Conservation (phyloP, 225 moss, liverwort and hornwort species). For the Ulota crispa region DNA sequence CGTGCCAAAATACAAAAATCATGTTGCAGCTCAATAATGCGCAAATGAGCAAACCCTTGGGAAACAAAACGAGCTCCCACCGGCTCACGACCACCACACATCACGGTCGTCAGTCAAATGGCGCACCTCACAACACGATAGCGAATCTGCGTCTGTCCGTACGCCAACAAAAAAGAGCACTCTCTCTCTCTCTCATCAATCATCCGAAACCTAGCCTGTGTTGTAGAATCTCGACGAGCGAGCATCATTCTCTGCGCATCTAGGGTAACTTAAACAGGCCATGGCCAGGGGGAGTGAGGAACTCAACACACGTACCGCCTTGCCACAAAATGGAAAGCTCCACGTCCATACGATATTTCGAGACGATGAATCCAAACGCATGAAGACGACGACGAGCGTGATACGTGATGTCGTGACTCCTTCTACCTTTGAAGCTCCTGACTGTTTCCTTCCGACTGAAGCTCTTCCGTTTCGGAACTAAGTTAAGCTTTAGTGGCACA, state of each 20-base stretch:
- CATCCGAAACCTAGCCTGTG: slow-evolving; percentile 2
- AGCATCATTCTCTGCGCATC: slow-evolving; percentile 6
- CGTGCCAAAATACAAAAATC: background rate
- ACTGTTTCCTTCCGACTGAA: background rate
- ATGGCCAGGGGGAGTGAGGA: background rate
- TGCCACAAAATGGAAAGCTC: background rate
- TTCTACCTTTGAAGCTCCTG: background rate
- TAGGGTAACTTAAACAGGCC: slow-evolving; percentile 34
- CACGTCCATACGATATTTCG: slow-evolving; percentile 12
- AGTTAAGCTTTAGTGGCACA: slow-evolving; percentile 7
- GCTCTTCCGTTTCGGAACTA: background rate
- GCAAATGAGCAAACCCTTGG: slow-evolving; percentile 10
- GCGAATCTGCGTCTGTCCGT: slow-evolving; percentile 18
- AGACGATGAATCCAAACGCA: slow-evolving; percentile 18
- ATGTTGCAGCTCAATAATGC: background rate
- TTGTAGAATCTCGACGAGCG: slow-evolving; percentile 3
- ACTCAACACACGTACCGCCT: background rate
- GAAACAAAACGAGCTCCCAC: background rate
- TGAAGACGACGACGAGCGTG: background rate
- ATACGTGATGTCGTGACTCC: background rate
- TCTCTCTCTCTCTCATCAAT: slow-evolving; percentile 10
- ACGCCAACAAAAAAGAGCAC: background rate
- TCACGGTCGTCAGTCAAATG: background rate
- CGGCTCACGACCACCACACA: slow-evolving; percentile 5
- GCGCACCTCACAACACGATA: background rate